These are phyloP conservation scores for Conticribra weissflogii DNA, from an alignment of 108 stramenopile species.

Conservation along the genomic window DNA sequence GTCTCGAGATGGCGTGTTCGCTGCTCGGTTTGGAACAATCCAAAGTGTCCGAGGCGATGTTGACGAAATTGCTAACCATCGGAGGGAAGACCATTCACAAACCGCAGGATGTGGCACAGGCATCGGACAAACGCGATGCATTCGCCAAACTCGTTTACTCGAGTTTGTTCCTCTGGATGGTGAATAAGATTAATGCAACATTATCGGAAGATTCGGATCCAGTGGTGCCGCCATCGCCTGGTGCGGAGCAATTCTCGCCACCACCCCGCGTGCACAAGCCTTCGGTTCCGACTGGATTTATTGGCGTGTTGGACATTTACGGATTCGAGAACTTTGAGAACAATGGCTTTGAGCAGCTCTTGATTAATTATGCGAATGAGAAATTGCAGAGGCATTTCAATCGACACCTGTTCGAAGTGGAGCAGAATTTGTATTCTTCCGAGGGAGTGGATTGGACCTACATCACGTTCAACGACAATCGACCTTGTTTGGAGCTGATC, in stretches of 20 bases:
- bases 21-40: conserved; percentile 73
- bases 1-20: conserved; percentile 66
- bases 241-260: conserved; percentile 52
- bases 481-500: conserved; percentile 94
- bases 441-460: conserved; percentile 98
- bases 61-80: conserved; percentile 76
- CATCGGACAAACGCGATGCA: conserved; percentile 91
- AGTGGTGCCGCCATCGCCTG: conserved; percentile 10
- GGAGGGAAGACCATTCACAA: conserved; percentile 86
- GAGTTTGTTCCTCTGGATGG: conserved; percentile 93
- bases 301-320: conserved; percentile 97
- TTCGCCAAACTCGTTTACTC: conserved; percentile 93
- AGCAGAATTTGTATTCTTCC: conserved; percentile 88
- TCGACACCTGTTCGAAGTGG: conserved; percentile 93
- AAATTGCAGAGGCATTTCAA: conserved; percentile 95
- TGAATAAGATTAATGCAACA: conserved; percentile 81
- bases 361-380: conserved; percentile 97
- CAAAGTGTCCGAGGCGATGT: conserved; percentile 74
- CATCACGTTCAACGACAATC: conserved; percentile 98
- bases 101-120: conserved; percentile 78
- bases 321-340: conserved; percentile 95
- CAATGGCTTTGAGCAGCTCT: conserved; percentile 95
- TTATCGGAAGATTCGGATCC: conserved; percentile 40
- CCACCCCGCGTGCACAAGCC: conserved; percentile 35
- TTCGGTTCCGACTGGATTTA: conserved; percentile 51